Evolutionary conservation across 192 early-diverging fungal species (phyloP), one percentile per base, ranked within the genome.

Genomic region (Diversispora eburnea): DNA sequence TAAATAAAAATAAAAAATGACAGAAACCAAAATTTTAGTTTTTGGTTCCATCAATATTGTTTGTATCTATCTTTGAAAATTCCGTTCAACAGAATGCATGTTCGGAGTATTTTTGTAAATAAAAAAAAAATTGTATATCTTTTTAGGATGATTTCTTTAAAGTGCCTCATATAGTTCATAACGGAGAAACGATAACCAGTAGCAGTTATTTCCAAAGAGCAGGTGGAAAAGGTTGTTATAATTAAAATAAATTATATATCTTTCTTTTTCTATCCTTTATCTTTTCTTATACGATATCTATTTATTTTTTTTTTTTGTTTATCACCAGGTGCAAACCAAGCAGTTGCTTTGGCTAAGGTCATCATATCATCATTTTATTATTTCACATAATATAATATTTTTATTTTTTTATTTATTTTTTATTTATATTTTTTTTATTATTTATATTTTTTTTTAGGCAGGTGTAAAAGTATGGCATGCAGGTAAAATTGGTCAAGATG

Each of bases 401-500:
- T n/a, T n/a, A n/a, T n/a, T 20, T 8, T 13, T n/a, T 48, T 12
- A 75, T 72, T 8, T 0, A 13, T 41, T n/a, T 8, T 42, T 39
- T n/a, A n/a, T n/a, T n/a, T n/a, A n/a, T n/a, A n/a, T n/a, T n/a
- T n/a, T n/a, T n/a, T n/a, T n/a, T n/a, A n/a, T n/a, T n/a, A n/a
- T n/a, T n/a, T n/a, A n/a, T n/a, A n/a, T 25, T 67, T 12, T 47
- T 20, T 43, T 15, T 45, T 76, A 87, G 78, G 87, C 93, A 6
- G 90, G 91, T 6, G 84, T 78, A 4, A 57, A 19, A 7, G 88
- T 94, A 5, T 84, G 87, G 64, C 87, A 92, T 62, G 90, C 88
- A 15, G 96, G 94, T 47, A 88, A 85, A 67, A 84, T 98, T 12
- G 96, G 96, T 17, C 78, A 78, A 8, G 96, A 98, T 79, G 95